A percentile compares a stretch with the other conserved stretches of the same genome.
phyloP scores from a whole-genome alignment of 768 basidiomycete genomes.

The Rhizopogon vinicolor region DNA sequence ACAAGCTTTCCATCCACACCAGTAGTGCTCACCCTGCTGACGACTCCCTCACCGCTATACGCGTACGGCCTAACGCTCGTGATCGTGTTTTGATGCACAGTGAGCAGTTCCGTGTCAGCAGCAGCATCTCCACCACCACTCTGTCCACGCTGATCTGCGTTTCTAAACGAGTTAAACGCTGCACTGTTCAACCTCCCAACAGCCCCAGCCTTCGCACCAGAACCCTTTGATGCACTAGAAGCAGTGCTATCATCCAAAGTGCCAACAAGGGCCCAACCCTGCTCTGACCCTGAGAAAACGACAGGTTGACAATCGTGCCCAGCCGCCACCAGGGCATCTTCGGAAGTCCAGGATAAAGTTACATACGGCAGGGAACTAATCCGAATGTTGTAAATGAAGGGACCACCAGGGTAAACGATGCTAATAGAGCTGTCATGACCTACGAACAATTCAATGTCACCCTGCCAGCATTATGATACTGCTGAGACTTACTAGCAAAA shows the following conservation, averaged over 20 bases:
- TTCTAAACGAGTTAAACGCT: slow-evolving; percentile 91
- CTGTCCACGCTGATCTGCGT: slow-evolving; percentile 76
- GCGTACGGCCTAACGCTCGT: slow-evolving; percentile 84
- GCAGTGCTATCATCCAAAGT: slow-evolving; percentile 79
- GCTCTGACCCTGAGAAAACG: slow-evolving; percentile 70
- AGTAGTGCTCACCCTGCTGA: slow-evolving; percentile 80
- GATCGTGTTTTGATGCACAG: slow-evolving; percentile 98
- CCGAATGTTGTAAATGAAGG: slow-evolving; percentile 68
- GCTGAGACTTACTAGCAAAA: slow-evolving; percentile 71
- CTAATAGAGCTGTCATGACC: slow-evolving; percentile 95
- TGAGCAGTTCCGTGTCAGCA: slow-evolving; percentile 72
- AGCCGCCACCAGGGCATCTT: slow-evolving; percentile 80
- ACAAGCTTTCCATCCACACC: slow-evolving; percentile 94
- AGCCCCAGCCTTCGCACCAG: slow-evolving; percentile 38
- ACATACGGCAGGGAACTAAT: slow-evolving; percentile 77
- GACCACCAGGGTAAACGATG: slow-evolving; percentile 85
- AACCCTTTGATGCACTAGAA: slow-evolving; percentile 30
- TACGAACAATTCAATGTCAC: slow-evolving; percentile 25
- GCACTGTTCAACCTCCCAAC: slow-evolving; percentile 84
- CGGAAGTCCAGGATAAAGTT: slow-evolving; percentile 82
- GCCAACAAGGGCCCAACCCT: slow-evolving; percentile 76
- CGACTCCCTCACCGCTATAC: slow-evolving; percentile 41
- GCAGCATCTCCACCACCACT: slow-evolving; percentile 28
- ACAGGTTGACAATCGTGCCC: slow-evolving; percentile 98
- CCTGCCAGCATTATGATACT: not conserved